These are phyloP conservation scores for Naegleria lovaniensis DNA, from an alignment of 208 protist species.

Conservation along the genomic window DNA sequence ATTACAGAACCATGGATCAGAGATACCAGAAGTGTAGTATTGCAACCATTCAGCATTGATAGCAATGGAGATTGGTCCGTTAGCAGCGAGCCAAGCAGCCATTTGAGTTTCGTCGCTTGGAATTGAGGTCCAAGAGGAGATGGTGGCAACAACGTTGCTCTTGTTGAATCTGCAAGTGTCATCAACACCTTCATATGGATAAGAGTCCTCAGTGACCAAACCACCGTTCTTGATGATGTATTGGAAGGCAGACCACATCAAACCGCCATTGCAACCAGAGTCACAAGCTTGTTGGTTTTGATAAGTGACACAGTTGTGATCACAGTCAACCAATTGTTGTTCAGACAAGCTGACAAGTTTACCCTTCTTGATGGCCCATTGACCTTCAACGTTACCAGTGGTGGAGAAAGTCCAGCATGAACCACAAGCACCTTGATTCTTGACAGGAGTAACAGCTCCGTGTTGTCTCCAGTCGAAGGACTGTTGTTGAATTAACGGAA, in stretches of 20 bases:
- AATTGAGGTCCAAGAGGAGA: background rate
- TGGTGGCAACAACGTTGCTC: constrained; percentile 38
- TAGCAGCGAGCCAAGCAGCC: constrained; percentile 32
- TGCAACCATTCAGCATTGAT: constrained; percentile 51
- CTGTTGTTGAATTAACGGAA: background rate
- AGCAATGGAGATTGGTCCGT: constrained; percentile 54
- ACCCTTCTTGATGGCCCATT: constrained; percentile 37
- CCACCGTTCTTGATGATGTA: constrained; percentile 50
- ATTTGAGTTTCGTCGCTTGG: constrained; percentile 38
- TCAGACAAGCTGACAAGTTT: constrained; percentile 80
- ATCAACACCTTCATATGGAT: constrained; percentile 53
- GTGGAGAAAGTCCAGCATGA: constrained; percentile 90
- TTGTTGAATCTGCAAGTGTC: constrained; percentile 42
- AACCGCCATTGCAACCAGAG: constrained; percentile 61
- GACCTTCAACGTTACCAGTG: constrained; percentile 60
- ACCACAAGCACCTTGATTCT: constrained; percentile 88
- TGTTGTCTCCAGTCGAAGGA: constrained; percentile 69
- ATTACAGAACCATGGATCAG: background rate
- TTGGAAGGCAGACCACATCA: constrained; percentile 49
- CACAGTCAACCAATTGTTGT: constrained; percentile 85
- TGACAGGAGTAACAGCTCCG: constrained; percentile 77
- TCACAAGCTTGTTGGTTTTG: constrained; percentile 25
- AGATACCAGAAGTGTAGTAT: constrained; percentile 51
- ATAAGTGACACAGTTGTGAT: constrained; percentile 4
- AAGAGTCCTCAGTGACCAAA: constrained; percentile 46